Base-by-base conservation (phyloP, 306 rosid genomes). In the Acacia crassicarpa region DNA sequence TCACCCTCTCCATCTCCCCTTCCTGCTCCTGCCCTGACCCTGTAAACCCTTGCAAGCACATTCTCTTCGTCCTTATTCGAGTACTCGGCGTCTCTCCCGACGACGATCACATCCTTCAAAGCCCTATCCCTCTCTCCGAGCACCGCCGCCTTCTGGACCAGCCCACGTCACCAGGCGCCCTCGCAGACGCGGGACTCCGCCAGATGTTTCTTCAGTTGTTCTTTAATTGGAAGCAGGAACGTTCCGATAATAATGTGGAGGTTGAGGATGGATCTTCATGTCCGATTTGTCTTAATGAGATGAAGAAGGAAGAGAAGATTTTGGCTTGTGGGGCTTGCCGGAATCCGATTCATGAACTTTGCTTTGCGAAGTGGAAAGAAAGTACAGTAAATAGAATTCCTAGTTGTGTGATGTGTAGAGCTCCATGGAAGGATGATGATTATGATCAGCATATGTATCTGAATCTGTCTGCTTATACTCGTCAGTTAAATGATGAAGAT, bases 1-100 rank as follows among this genome's bases (percentile, higher is more conserved):
- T 70, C 75, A 44, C 53, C 2, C 56, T 70, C 35, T 70, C 75
- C 3, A 11, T 35, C 56, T 12, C 14, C 54, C 54, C 75, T 20
- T 70, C 56, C 20, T 70, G 75, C 20, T n/a, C 54, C 9, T 70
- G 75, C 56, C 75, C 75, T 16, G 56, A 70, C n/a, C 54, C 54
- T 8, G 48, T 48, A 13, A 20, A n/a, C 5, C 75, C 75, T 7
- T 70, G 56, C 54, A 70, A 70, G n/a, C 75, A 70, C 75, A 70
- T 70, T 70, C 35, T 70, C 10, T 70, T 70, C 33, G 54, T 70
- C 4, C 48, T 70, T 35, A 22, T 70, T 25, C 75, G 75, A n/a
- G 35, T 70, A 2, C 54, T 70, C 11, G 35, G 54, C 20, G 75
- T 70, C 35, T 44, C 75, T 30, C 4, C 23, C 4, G 53, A 70